Evolutionary conservation across 257 asterid species (phyloP).

Genomic region (Solanum tacnaense): DNA sequence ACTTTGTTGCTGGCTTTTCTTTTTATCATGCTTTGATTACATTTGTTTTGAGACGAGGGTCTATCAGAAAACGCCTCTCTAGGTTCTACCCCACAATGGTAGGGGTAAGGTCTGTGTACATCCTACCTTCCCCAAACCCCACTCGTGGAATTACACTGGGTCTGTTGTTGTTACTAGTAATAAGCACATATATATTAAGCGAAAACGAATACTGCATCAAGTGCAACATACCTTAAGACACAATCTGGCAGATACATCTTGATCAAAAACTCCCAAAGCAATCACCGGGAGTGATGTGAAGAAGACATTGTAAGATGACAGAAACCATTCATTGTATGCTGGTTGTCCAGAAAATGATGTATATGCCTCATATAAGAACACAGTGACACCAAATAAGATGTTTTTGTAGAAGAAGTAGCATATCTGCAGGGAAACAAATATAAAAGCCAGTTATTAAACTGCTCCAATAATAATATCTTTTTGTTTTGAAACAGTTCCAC

Average conservation of each 20-base stretch:
- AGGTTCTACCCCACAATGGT: not conserved
- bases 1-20: not conserved
- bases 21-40: not conserved
- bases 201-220: not conserved
- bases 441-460: not conserved
- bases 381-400: slow-evolving; percentile 50
- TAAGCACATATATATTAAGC: not conserved
- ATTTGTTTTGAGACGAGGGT: not conserved
- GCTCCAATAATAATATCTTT: not conserved
- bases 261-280: slow-evolving; percentile 88
- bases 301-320: slow-evolving; percentile 79
- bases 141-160: not conserved
- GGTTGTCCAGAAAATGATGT: slow-evolving; percentile 73
- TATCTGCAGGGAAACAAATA: slow-evolving; percentile 37
- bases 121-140: not conserved
- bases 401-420: slow-evolving; percentile 87
- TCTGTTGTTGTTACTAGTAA: not conserved
- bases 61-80: not conserved
- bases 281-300: slow-evolving; percentile 90
- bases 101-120: not conserved
- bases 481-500: not conserved
- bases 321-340: slow-evolving; percentile 84
- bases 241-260: slow-evolving; percentile 78
- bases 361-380: slow-evolving; percentile 61
- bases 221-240: slow-evolving; percentile 56